phyloP scores from a whole-genome alignment of 306 rosid genomes.

The Begonia peltatifolia region DNA sequence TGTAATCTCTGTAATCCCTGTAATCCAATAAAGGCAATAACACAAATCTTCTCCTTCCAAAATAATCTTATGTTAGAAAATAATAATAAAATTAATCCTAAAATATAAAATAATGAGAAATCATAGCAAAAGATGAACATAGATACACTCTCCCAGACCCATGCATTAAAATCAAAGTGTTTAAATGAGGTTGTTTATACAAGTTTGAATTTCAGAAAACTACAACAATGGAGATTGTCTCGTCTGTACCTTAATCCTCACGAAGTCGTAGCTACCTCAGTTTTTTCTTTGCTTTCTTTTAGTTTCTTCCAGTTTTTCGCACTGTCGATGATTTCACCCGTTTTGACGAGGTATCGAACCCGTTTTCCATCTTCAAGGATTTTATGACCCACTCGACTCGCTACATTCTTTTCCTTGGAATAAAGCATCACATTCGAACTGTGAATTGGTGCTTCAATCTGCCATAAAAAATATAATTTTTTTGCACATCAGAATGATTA shows the following conservation, averaged over 20 bases:
- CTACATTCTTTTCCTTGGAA: conserved; percentile 75
- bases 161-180: too few species aligned
- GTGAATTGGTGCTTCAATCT: conserved; percentile 86
- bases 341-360: conserved; percentile 80
- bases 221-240: conserved; percentile 4
- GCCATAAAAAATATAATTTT: conserved; percentile 7
- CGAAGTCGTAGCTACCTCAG: conserved; percentile 46
- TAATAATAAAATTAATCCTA: too few species aligned
- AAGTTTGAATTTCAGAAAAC: conserved; percentile 3
- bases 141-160: too few species aligned
- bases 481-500: too few species aligned
- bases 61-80: too few species aligned
- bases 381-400: conserved; percentile 92
- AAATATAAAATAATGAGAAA: too few species aligned
- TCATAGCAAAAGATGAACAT: too few species aligned
- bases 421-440: conserved; percentile 97
- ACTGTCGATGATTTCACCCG: conserved; percentile 74
- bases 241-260: background rate
- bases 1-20: too few species aligned
- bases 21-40: too few species aligned
- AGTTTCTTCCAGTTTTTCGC: conserved; percentile 69
- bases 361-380: conserved; percentile 62
- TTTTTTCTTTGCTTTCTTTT: conserved; percentile 40
- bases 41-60: too few species aligned
- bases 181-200: too few species aligned